Evolutionary conservation across 768 basidiomycete genomes (phyloP).

Genomic region (Russula compacta): DNA sequence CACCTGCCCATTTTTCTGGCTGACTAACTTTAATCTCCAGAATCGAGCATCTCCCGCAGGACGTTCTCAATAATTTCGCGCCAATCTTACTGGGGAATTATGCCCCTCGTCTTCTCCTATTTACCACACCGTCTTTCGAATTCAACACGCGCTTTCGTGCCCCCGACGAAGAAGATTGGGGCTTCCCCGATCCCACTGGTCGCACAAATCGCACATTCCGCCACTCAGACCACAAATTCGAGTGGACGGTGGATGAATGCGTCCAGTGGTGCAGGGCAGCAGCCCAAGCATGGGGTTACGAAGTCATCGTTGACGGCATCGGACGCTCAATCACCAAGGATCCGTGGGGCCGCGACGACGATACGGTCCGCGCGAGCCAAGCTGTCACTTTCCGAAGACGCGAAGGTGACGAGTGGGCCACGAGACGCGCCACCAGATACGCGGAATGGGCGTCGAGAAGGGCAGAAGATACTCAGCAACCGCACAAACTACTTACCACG

Average conservation of each 20-base stretch:
- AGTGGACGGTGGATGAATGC: conserved; percentile 80
- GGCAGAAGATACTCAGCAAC: conserved; percentile 2
- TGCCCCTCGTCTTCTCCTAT: conserved; percentile 58
- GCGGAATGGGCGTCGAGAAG: conserved; percentile 16
- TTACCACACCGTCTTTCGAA: conserved; percentile 81
- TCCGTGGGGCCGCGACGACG: conserved; percentile 61
- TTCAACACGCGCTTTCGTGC: conserved; percentile 71
- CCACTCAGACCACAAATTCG: conserved; percentile 81
- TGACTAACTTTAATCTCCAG: conserved; percentile 30
- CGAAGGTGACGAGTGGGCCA: conserved; percentile 28
- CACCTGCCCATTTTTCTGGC: neutral
- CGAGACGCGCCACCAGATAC: conserved; percentile 27
- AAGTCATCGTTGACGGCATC: conserved; percentile 47
- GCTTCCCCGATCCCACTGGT: conserved; percentile 64
- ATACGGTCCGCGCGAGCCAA: conserved; percentile 56
- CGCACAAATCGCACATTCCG: conserved; percentile 70
- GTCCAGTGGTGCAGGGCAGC: conserved; percentile 44
- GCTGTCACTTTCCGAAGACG: conserved; percentile 53
- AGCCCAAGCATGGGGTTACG: conserved; percentile 66
- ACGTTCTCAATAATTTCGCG: conserved; percentile 52
- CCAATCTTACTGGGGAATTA: conserved; percentile 71
- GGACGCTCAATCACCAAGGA: conserved; percentile 54
- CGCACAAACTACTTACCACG: conserved; percentile 41
- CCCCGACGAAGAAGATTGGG: conserved; percentile 37
- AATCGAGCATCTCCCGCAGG: conserved; percentile 66